A percentile compares a stretch with the other conserved stretches of the same genome.
These are phyloP conservation scores for Pythium myriotylum DNA, from an alignment of 352 stramenopile species.

Conservation along the genomic window DNA sequence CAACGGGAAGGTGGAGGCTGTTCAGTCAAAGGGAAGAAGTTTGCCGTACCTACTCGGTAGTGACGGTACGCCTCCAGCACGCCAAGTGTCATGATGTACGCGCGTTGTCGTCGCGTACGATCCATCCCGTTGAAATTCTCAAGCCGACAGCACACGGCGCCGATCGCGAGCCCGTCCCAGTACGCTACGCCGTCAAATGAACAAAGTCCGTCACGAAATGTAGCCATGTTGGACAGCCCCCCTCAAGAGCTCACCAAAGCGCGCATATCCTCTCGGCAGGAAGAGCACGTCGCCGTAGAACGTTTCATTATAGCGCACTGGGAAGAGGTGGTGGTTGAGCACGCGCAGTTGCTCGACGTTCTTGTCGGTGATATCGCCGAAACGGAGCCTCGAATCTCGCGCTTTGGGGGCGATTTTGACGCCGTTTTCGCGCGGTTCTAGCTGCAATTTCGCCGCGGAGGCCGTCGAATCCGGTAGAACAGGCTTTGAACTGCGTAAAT, in stretches of 20 bases:
- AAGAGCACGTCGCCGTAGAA: conserved; percentile 93
- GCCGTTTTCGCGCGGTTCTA: background rate
- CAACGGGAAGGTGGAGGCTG: background rate
- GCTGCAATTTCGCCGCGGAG: background rate
- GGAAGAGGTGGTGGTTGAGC: conserved; percentile 92
- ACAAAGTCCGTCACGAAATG: conserved; percentile 3
- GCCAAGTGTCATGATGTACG: conserved; percentile 96
- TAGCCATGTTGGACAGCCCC: background rate
- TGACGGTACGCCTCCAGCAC: conserved; percentile 90
- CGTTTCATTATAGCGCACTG: conserved; percentile 90
- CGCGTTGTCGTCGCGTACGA: conserved; percentile 34
- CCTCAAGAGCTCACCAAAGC: conserved; percentile 36
- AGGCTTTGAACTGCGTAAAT: background rate
- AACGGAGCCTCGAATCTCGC: conserved; percentile 10
- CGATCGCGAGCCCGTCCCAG: conserved; percentile 79
- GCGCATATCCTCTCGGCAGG: conserved; percentile 50
- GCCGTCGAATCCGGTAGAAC: no score
- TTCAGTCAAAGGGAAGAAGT: background rate
- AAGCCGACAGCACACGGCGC: conserved; percentile 89
- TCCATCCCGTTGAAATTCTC: conserved; percentile 42
- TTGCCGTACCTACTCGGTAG: conserved; percentile 60
- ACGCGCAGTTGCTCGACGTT: conserved; percentile 82
- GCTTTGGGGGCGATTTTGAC: background rate
- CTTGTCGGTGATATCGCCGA: conserved; percentile 53
- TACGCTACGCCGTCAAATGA: conserved; percentile 45